Percentiles rank a stretch among this genome's conserved stretches.
Evolutionary conservation across 306 rosid species (phyloP).

Genomic region (Astragalus membranaceus): DNA sequence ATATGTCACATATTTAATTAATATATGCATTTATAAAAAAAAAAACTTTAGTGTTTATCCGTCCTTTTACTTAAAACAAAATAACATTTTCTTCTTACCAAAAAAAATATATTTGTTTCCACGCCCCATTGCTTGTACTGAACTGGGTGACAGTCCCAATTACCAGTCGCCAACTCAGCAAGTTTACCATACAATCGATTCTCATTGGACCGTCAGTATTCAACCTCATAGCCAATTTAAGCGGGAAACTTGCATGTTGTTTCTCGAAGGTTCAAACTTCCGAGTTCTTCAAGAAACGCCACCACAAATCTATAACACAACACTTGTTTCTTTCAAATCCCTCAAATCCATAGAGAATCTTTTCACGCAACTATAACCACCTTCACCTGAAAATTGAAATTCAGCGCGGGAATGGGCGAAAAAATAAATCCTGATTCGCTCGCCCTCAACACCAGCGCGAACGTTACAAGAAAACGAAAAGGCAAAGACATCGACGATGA

Average conservation of each 20-base stretch:
- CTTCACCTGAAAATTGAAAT: neutral
- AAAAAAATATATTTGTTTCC: neutral
- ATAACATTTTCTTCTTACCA: neutral
- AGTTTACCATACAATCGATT: neutral
- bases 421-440: neutral
- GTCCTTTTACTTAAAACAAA: neutral
- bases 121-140: neutral
- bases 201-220: conserved; percentile 3
- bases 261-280: neutral
- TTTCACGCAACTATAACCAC: no score
- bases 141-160: neutral
- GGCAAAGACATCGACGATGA: no score
- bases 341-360: no score
- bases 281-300: neutral
- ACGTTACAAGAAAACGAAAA: neutral
- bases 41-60: no score
- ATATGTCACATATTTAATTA: no score
- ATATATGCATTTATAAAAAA: no score
- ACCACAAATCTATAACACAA: neutral
- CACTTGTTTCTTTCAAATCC: no score
- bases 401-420: neutral
- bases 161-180: neutral
- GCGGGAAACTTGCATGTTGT: neutral
- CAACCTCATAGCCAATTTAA: neutral
- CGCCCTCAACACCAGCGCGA: neutral